Conservation (phyloP, 2,329 filamentous ascomycete genomes). For the Boeremia exigua region DNA sequence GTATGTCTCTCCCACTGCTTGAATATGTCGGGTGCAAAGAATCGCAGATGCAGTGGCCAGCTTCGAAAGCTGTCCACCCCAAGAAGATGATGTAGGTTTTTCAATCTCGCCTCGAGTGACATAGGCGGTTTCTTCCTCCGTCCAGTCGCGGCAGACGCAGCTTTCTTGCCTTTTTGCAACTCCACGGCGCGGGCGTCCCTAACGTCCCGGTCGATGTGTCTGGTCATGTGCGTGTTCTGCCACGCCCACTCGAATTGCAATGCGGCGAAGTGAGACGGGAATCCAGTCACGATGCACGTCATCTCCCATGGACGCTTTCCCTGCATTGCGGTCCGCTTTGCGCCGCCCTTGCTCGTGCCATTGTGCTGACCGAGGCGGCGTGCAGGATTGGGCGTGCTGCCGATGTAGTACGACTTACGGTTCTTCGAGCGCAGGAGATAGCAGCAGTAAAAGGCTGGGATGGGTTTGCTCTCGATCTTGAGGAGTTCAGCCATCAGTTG, state of each 20-base stretch:
- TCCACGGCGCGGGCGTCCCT: conserved; percentile 44
- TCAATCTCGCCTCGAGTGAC: conserved; percentile 72
- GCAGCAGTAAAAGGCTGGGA: conserved; percentile 91
- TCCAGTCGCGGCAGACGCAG: conserved; percentile 42
- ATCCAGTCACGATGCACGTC: conserved; percentile 83
- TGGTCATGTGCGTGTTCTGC: conserved; percentile 80
- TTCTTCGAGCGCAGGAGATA: conserved; percentile 89
- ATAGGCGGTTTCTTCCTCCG: conserved; percentile 58
- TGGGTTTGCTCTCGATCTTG: conserved; percentile 48
- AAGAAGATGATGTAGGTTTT: conserved; percentile 81
- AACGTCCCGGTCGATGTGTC: conserved; percentile 68
- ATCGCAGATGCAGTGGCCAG: conserved; percentile 83
- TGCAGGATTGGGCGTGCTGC: conserved; percentile 87
- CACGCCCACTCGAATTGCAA: conserved; percentile 98
- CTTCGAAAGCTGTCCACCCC: conserved; percentile 77
- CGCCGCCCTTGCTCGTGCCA: conserved; percentile 80
- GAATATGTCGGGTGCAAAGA: conserved; percentile 76
- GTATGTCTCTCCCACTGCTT: conserved; percentile 68
- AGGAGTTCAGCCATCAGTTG: conserved; percentile 18
- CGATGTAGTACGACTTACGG: conserved; percentile 78
- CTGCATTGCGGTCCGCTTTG: conserved; percentile 72
- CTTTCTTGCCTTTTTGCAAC: conserved; percentile 37
- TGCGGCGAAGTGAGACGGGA: conserved; percentile 84
- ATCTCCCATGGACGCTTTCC: conserved; percentile 80
- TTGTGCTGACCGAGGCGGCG: conserved; percentile 91